phyloP scores from a whole-genome alignment of 176 grass and related monocot species.

The Cenchrus purpureus region DNA sequence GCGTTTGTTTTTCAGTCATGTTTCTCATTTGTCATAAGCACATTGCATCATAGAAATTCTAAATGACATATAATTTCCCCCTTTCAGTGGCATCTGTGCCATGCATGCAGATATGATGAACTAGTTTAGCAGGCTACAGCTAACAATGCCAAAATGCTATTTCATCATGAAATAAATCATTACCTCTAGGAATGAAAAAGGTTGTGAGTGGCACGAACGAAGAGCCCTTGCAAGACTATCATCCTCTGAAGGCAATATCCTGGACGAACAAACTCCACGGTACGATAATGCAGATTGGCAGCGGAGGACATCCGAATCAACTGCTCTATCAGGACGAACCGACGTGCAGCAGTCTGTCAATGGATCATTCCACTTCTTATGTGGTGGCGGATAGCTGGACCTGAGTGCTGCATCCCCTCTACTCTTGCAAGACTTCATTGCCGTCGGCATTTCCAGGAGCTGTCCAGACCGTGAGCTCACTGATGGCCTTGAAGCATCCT shows the following conservation, averaged over 20 bases:
- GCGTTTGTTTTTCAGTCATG: not conserved
- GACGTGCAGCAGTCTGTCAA: conserved; percentile 49
- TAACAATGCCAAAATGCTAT: not conserved
- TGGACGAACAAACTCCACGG: conserved; percentile 63
- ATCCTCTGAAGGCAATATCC: conserved; percentile 80
- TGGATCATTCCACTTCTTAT: conserved; percentile 43
- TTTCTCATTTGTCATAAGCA: conserved; percentile 18
- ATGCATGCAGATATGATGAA: not conserved
- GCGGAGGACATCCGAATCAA: conserved; percentile 46
- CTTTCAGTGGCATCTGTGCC: not conserved
- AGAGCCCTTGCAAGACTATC: conserved; percentile 84
- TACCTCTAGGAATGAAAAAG: conserved; percentile 86
- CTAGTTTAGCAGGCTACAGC: not conserved
- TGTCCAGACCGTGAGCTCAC: conserved; percentile 21
- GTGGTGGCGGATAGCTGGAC: conserved; percentile 39
- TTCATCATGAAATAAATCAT: conserved; percentile 5
- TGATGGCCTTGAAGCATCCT: conserved; percentile 29
- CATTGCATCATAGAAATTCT: not conserved
- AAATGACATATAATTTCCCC: not conserved
- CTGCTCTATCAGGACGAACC: conserved; percentile 34
- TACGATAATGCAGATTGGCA: conserved; percentile 70
- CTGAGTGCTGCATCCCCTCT: conserved; percentile 34
- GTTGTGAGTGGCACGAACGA: conserved; percentile 79
- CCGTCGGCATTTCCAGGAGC: conserved; percentile 32
- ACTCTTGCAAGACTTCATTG: conserved; percentile 30